Percentiles rank a stretch among this genome's conserved stretches.
These are phyloP conservation scores for Stephanodiscus triporus DNA, from an alignment of 108 stramenopile genomes.

Conservation along the genomic window DNA sequence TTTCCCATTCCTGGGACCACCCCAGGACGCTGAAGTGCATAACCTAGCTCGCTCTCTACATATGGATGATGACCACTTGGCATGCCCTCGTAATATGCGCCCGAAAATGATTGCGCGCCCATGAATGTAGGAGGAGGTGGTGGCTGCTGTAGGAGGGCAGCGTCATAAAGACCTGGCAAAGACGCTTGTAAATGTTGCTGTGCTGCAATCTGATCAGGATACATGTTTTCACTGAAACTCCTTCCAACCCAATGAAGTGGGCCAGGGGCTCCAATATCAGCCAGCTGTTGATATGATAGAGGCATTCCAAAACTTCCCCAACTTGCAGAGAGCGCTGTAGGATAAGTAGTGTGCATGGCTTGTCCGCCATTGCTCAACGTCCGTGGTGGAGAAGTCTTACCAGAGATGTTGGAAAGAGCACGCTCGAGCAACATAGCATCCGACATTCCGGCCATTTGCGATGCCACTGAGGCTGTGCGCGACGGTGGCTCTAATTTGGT, in stretches of 20 bases:
- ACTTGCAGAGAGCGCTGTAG: constrained; percentile 35
- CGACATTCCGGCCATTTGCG: constrained; percentile 46
- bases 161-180: constrained; percentile 12
- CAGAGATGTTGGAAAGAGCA: constrained; percentile 7
- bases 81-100: constrained; percentile 39
- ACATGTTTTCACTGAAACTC: constrained; percentile 39
- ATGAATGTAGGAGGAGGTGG: constrained; percentile 33
- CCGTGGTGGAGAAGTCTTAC: constrained; percentile 26
- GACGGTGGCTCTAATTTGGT: constrained; percentile 18
- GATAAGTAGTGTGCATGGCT: constrained; percentile 1
- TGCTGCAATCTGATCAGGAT: constrained; percentile 32
- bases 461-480: constrained; percentile 30
- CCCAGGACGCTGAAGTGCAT: constrained; percentile 82
- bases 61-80: constrained; percentile 47
- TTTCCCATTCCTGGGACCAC: constrained; percentile 63
- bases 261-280: constrained; percentile 6
- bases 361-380: background rate
- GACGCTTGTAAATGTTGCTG: constrained; percentile 37
- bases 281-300: constrained; percentile 19
- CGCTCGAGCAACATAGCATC: constrained; percentile 49
- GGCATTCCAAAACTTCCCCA: constrained; percentile 27
- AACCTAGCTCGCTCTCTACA: constrained; percentile 66
- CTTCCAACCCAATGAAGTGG: constrained; percentile 19
- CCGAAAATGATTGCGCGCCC: constrained; percentile 65
- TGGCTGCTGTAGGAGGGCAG: constrained; percentile 15